Base-by-base conservation (phyloP, 2,329 filamentous ascomycete genomes). In the Grosmannia serpens region DNA sequence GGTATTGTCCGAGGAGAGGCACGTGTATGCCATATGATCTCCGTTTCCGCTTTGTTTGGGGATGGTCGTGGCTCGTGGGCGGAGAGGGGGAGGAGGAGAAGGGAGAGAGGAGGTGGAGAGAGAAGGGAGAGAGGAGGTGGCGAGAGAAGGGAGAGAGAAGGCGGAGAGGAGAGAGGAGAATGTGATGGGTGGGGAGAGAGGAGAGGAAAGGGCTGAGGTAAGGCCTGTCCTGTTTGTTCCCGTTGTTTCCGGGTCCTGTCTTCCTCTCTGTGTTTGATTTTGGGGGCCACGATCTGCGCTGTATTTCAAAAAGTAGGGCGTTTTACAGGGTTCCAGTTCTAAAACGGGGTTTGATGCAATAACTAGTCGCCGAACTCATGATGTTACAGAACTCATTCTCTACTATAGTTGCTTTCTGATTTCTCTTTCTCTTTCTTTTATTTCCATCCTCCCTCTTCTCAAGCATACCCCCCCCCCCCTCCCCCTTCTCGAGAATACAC, bases 251-350 rank as follows among this genome's bases (percentile, higher is more conserved):
- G 10, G 41, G 11, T 24, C 22, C 10, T 33, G 17, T 47, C 24
- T 11, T 31, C 24, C 11, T 47, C 35, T 55, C 13, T 31, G 35
- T 47, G n/a, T 29, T 29, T 15, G 38, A 41, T 24, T 31, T 57
- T 24, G 29, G 22, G 24, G 11, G 31, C 27, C 31, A 38, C 51
- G 31, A 53, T 53, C 51, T 53, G 51, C 52, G 31, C 35, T 44
- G 52, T 54, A 44, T 41, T 53, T 53, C 31, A 53, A 53, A 50
- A 54, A 54, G 52, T 54, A 38, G 52, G 52, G 52, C 52, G 52
- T 54, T 53, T 54, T 41, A 54, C 33, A 54, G 22, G 52, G 52
- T 27, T 54, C 31, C 33, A 27, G 52, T 54, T 54, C 22, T 22
- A 24, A 52, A 44, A 27, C 52, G 38, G 44, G 1, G 27, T 33